phyloP scores from a whole-genome alignment of 2,329 filamentous ascomycete species.

The Thyridium curvatum region DNA sequence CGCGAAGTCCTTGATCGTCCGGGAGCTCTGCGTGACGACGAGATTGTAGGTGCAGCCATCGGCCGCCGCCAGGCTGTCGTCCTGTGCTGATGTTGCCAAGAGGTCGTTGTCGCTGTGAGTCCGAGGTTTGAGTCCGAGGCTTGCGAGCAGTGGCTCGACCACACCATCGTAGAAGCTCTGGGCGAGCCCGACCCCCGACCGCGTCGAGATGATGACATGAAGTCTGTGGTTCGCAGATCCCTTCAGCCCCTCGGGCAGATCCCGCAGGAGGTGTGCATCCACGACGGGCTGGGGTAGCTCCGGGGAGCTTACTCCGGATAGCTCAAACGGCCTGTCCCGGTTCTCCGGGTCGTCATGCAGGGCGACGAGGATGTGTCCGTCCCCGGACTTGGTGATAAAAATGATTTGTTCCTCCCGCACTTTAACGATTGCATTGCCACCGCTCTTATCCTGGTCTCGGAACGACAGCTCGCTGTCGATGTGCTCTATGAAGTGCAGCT shows the following conservation, averaged over 20 bases:
- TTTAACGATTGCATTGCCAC: neutral
- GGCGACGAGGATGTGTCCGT: neutral
- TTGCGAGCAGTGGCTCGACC: constrained; percentile 47
- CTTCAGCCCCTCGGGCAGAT: constrained; percentile 26
- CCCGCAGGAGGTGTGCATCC: constrained; percentile 24
- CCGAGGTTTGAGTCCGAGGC: constrained; percentile 29
- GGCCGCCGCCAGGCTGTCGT: constrained; percentile 12
- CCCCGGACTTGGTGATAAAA: constrained; percentile 8
- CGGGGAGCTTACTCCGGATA: constrained; percentile 13
- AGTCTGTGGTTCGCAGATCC: constrained; percentile 22
- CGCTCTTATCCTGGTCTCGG: neutral
- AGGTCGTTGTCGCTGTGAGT: neutral
- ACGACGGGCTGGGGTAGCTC: constrained; percentile 29
- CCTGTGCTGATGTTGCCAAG: neutral
- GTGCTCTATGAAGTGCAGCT: no score
- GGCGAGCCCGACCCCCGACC: constrained; percentile 57
- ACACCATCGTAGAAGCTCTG: constrained; percentile 46
- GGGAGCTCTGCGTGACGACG: constrained; percentile 55
- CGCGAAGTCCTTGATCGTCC: constrained; percentile 61
- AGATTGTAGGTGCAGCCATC: constrained; percentile 44
- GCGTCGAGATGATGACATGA: constrained; percentile 63
- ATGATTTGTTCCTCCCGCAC: constrained; percentile 16
- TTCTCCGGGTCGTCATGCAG: neutral
- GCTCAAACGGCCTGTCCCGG: constrained; percentile 8
- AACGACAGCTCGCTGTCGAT: no score